Conservation (phyloP, 805 yeast genomes). For the Spathaspora hagerdaliae region DNA sequence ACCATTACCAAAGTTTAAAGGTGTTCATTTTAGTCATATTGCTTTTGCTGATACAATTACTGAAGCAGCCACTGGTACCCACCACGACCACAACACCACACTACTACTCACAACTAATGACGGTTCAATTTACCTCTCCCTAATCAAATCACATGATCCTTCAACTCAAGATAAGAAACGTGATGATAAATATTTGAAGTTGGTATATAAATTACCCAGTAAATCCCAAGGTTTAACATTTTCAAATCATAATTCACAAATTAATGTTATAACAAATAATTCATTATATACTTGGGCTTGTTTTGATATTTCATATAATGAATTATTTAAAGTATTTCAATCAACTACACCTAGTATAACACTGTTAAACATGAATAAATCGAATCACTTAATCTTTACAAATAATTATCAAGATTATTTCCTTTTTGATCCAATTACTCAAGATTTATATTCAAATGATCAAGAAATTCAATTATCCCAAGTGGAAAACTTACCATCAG, state of each 20-base stretch:
- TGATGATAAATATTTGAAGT: constrained; percentile 33
- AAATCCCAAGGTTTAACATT: constrained; percentile 16
- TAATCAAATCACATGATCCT: constrained; percentile 26
- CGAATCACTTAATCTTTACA: constrained; percentile 10
- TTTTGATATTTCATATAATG: constrained; percentile 25
- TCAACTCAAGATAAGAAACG: constrained; percentile 23
- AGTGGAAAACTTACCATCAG: constrained; percentile 10
- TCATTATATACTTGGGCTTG: constrained; percentile 29
- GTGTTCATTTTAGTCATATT: constrained; percentile 20
- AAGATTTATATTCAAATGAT: constrained; percentile 27
- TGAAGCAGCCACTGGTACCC: constrained; percentile 1
- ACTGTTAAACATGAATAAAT: background rate
- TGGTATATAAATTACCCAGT: constrained; percentile 15
- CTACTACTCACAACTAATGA: constrained; percentile 28
- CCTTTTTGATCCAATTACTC: constrained; percentile 9
- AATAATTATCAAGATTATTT: constrained; percentile 12
- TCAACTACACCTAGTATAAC: constrained; percentile 1
- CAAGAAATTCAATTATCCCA: constrained; percentile 20
- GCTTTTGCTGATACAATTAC: constrained; percentile 15
- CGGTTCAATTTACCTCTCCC: constrained; percentile 22
- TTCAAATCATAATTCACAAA: constrained; percentile 18
- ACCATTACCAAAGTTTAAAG: constrained; percentile 27
- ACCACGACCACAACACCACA: constrained; percentile 2
- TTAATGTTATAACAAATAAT: constrained; percentile 17
- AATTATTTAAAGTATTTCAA: constrained; percentile 26